A percentile compares a stretch with the other conserved stretches of the same genome.
Evolutionary conservation across 768 basidiomycete species (phyloP).

Genomic region (Amanita jacksonii): DNA sequence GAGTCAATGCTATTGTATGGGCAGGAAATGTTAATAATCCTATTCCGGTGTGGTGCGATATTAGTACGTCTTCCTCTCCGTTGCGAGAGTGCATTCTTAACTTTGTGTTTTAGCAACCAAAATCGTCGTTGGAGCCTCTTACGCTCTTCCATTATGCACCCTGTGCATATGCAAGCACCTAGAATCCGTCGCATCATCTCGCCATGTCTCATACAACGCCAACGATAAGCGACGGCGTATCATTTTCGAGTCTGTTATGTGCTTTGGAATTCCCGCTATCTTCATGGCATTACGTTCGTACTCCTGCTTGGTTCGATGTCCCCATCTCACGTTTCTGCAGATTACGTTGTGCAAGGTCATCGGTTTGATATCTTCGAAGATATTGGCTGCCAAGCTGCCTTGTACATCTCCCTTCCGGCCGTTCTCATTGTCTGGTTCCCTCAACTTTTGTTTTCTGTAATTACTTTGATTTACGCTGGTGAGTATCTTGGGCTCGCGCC

Average conservation of each 20-base stretch:
- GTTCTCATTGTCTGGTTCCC: constrained; percentile 25
- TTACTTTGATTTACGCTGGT: constrained; percentile 30
- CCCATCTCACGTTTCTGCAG: constrained; percentile 14
- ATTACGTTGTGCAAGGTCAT: constrained; percentile 36
- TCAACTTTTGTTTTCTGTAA: constrained; percentile 22
- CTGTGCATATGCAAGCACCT: too few relatives aligned
- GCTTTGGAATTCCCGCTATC: too few relatives aligned
- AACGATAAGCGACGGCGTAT: too few relatives aligned
- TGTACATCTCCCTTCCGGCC: constrained; percentile 23
- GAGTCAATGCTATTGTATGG: constrained; percentile 43
- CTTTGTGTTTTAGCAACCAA: too few relatives aligned
- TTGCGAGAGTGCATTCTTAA: background rate
- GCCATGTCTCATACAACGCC: too few relatives aligned
- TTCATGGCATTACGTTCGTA: constrained; percentile 30
- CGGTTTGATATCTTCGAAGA: constrained; percentile 41
- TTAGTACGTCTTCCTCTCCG: constrained; percentile 27
- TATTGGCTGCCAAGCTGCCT: constrained; percentile 32
- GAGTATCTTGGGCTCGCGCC: constrained; percentile 10
- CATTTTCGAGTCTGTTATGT: too few relatives aligned
- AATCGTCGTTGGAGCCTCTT: too few relatives aligned
- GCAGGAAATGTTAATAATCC: constrained; percentile 30
- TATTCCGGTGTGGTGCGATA: constrained; percentile 42
- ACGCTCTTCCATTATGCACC: too few relatives aligned
- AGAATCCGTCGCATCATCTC: constrained; percentile 3
- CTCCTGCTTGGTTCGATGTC: background rate